Percentiles rank a stretch among this genome's conserved stretches.
These are phyloP conservation scores for Mytilinidion resinicola DNA, from an alignment of 495 filamentous ascomycete species.

Conservation along the genomic window DNA sequence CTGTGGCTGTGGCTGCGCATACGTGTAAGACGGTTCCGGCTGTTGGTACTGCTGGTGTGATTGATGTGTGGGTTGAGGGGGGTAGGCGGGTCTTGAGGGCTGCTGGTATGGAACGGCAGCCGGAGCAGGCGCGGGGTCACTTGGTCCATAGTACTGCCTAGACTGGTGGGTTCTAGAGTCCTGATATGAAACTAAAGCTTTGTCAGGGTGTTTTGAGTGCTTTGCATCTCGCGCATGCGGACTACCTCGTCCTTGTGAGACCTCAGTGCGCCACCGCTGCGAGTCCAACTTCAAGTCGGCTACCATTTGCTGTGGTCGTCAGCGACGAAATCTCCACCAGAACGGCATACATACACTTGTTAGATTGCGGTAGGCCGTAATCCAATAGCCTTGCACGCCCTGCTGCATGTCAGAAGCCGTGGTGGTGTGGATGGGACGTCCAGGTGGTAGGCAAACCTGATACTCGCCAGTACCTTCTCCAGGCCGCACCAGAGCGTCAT, in stretches of 20 bases:
- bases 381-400: constrained; percentile 71
- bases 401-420: constrained; percentile 40
- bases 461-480: constrained; percentile 43
- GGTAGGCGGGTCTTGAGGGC: background rate
- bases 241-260: constrained; percentile 56
- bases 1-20: background rate
- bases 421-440: constrained; percentile 6
- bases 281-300: constrained; percentile 79
- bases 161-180: constrained; percentile 47
- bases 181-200: constrained; percentile 46
- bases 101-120: background rate
- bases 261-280: constrained; percentile 56
- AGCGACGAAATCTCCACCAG: constrained; percentile 20
- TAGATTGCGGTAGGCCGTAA: constrained; percentile 80
- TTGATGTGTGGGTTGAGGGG: background rate
- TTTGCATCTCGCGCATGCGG: constrained; percentile 46
- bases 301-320: constrained; percentile 66
- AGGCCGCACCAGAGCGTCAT: constrained; percentile 83
- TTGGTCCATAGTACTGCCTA: constrained; percentile 44
- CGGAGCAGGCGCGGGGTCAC: background rate
- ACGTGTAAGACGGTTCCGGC: background rate
- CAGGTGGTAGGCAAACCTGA: constrained; percentile 18
- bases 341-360: constrained; percentile 63
- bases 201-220: constrained; percentile 30
- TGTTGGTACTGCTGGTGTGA: background rate